Percentiles rank a stretch among this genome's conserved stretches.
Conservation (phyloP, 2,329 filamentous ascomycete genomes). For the Chaetomiaceae sp. region DNA sequence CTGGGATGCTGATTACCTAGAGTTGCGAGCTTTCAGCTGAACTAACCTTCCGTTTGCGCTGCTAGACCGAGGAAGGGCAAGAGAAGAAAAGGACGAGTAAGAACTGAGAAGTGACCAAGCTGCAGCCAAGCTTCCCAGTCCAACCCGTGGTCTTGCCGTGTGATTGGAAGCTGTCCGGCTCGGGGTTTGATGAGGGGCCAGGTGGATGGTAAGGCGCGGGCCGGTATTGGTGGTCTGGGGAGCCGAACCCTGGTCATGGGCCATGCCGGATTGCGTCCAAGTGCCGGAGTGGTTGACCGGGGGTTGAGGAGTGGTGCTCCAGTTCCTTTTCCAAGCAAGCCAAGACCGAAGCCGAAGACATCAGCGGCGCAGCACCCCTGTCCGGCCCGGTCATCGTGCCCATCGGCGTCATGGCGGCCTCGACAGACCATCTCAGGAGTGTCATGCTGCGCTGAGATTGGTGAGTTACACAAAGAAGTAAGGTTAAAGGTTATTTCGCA, state of each 20-base stretch:
- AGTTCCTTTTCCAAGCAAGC: neutral
- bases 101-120: too few species aligned
- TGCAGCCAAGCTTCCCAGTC: too few species aligned
- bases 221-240: constrained; percentile 1
- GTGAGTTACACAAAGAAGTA: neutral
- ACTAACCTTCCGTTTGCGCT: neutral
- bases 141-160: neutral
- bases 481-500: neutral
- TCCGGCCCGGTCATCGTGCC: neutral
- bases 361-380: neutral
- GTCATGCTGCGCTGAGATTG: neutral
- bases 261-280: neutral
- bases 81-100: too few species aligned
- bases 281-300: neutral
- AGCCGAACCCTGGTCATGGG: neutral
- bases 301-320: neutral
- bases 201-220: constrained; percentile 3
- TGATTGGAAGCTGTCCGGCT: constrained; percentile 14
- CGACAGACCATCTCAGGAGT: too few species aligned
- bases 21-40: neutral
- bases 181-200: constrained; percentile 1
- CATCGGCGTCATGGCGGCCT: too few species aligned
- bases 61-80: neutral
- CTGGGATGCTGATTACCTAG: neutral
- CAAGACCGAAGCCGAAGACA: neutral